These are phyloP conservation scores for Annona squamosa DNA, from an alignment of 164 flowering plant species.

Conservation along the genomic window DNA sequence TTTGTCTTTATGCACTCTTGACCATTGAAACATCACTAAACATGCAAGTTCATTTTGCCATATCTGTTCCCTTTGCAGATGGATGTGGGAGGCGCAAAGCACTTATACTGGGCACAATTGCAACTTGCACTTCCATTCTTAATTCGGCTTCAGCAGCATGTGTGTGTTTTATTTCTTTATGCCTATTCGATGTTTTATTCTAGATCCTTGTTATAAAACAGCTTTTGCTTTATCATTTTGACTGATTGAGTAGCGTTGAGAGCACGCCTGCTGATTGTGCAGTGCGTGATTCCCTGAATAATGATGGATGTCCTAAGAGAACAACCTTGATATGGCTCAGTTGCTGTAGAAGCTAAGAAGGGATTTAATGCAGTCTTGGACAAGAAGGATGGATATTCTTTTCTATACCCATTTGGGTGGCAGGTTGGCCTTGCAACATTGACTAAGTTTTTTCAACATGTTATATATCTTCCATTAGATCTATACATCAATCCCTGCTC, in stretches of 20 bases:
- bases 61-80: conserved; percentile 31
- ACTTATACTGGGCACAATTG: conserved; percentile 41
- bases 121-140: conserved; percentile 38
- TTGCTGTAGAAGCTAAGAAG: conserved; percentile 90
- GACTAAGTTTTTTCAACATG: neutral
- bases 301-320: conserved; percentile 54
- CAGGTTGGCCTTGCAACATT: conserved; percentile 41
- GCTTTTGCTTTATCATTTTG: conserved; percentile 1
- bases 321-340: conserved; percentile 79
- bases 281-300: conserved; percentile 35
- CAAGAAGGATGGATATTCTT: conserved; percentile 73
- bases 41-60: neutral
- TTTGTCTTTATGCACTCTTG: no score
- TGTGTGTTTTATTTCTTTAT: conserved; percentile 23
- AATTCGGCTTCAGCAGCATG: conserved; percentile 38
- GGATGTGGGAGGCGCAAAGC: conserved; percentile 49
- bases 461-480: neutral
- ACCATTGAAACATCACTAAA: no score
- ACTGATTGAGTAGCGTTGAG: conserved; percentile 27
- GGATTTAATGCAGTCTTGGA: conserved; percentile 68
- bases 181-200: neutral
- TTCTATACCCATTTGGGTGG: conserved; percentile 93
- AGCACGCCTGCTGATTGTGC: conserved; percentile 42
- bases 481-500: neutral
- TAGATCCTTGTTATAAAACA: neutral